Evolutionary conservation across 192 early-diverging fungal species (phyloP), one percentile per base, ranked within the genome.

Genomic region (Coemansia sp.): DNA sequence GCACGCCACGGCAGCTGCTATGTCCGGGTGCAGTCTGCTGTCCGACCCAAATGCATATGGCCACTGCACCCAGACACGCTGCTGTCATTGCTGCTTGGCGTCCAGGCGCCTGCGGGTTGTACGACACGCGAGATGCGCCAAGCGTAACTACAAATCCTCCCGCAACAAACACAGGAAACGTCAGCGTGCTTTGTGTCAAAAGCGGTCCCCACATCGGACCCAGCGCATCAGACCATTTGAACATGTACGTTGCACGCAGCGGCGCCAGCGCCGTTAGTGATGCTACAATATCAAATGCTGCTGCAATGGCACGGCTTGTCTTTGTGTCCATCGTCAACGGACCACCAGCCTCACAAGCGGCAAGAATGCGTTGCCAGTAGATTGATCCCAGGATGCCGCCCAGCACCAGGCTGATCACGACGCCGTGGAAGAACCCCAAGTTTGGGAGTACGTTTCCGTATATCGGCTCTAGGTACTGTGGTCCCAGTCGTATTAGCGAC

Each of bases 371-470:
- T n/a, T 63, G 65, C 67, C 69, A 72, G 73, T 68, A 66, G 19
- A 14, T 27, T 12, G 48, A 11, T 1, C 69, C 78, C 2, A 73
- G 14, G 29, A 77, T 39, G 18, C 71, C 83, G n/a, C 87, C 89
- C 2, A 85, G 63, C 32, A 66, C 56, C 18, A 80, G 61, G 16
- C 74, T 75, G 14, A 53, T 29, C 16, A 82, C 57, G 7, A 77
- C 50, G n/a, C 59, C 71, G 35, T 81, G 71, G 12, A 66, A 24
- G 54, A 85, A 88, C 48, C 75, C 60, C 9, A 81, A 49, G 52
- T 75, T 61, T 7, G 87, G 70, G 57, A 90, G 84, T 18, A 90
- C 83, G 68, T 85, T 88, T 29, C 89, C 86, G 51, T 88, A 90
- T 23, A 88, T 52, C 1, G 89, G 87, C 57, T 90, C 89, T 62